Base-by-base conservation (phyloP, 345 rosid genomes). In the Eucalyptus sp. region DNA sequence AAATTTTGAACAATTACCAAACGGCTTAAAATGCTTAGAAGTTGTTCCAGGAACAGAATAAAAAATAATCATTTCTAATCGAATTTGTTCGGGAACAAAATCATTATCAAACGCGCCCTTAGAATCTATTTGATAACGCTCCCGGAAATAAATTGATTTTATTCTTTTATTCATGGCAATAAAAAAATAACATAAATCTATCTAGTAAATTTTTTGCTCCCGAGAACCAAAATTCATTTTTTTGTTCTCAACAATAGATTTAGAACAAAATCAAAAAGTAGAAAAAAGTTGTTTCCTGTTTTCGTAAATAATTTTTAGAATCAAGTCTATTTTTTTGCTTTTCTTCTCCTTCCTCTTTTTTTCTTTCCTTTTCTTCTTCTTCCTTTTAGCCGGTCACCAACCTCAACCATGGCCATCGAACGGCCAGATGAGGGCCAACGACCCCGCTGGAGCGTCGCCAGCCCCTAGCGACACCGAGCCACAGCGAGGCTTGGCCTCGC, bases 361-460 rank as follows among this genome's bases (percentile, higher is more conserved):
- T 52, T 52, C 1, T 18, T 52, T 52, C 56, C 1, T 17, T 51
- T 51, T 51, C 22, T 17, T 51, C 22, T 52, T 52, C 24, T 52
- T 52, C 24, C 24, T 52, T 20, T 52, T 52, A 20, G 0, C 58
- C 4, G 2, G 0, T 5, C 10, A 20, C 0, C 1, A 0, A 0
- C 58, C 58, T 52, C 4, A 0, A 0, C 58, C 25, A 52, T 52
- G 10, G 25, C 25, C 0, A 4, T 18, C 5, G 0, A 52, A 18
- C 0, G 0, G 5, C 25, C 2, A 52, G 0, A 52, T 8, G 25
- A 52, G 4, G 0, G 56, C 24, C 10, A 0, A 18, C 0, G 2
- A 52, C 24, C 24, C 2, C 10, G 1, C 1, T 0, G 0, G 0
- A 52, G 58, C 10, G 1, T 52, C 10, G 0, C 24, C 24, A 8